phyloP scores from a whole-genome alignment of 164 flowering plant species.

The Platanus orientalis region DNA sequence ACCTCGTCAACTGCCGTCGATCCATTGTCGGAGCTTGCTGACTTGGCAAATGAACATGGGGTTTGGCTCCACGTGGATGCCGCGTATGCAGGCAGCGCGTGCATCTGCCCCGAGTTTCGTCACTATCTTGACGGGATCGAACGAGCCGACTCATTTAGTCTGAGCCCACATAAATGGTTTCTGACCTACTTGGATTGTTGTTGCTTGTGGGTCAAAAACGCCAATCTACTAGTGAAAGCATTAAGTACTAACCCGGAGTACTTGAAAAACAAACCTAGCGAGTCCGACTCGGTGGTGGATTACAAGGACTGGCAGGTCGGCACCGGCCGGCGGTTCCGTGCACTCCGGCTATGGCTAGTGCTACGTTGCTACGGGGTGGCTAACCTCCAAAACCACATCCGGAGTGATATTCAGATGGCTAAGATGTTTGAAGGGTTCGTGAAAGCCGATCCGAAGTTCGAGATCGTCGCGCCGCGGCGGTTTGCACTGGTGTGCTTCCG shows the following conservation, averaged over 20 bases:
- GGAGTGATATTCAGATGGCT: conserved; percentile 43
- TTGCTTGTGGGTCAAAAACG: conserved; percentile 53
- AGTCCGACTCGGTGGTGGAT: conserved; percentile 44
- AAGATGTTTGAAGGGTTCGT: conserved; percentile 40
- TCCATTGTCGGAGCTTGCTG: conserved; percentile 34
- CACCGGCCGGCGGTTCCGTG: conserved; percentile 42
- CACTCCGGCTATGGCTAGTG: conserved; percentile 55
- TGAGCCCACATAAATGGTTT: conserved; percentile 62
- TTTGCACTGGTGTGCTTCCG: conserved; percentile 59
- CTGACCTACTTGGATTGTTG: conserved; percentile 51
- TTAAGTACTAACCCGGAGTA: conserved; percentile 49
- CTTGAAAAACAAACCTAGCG: conserved; percentile 43
- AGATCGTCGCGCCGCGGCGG: conserved; percentile 42
- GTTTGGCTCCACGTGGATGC: conserved; percentile 71
- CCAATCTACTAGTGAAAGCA: conserved; percentile 24
- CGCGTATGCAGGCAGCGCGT: conserved; percentile 57
- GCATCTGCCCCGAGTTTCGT: conserved; percentile 67
- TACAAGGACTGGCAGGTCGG: conserved; percentile 72
- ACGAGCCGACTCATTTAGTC: conserved; percentile 43
- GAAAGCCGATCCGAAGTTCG: conserved; percentile 37
- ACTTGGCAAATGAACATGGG: conserved; percentile 32
- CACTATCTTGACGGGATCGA: conserved; percentile 46
- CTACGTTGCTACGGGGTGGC: conserved; percentile 45
- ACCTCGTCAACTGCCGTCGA: conserved; percentile 63
- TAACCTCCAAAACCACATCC: conserved; percentile 43